Percentiles rank a stretch among this genome's conserved stretches.
phyloP scores from a whole-genome alignment of 106 monocot species.

The Dactylorhiza incarnata region DNA sequence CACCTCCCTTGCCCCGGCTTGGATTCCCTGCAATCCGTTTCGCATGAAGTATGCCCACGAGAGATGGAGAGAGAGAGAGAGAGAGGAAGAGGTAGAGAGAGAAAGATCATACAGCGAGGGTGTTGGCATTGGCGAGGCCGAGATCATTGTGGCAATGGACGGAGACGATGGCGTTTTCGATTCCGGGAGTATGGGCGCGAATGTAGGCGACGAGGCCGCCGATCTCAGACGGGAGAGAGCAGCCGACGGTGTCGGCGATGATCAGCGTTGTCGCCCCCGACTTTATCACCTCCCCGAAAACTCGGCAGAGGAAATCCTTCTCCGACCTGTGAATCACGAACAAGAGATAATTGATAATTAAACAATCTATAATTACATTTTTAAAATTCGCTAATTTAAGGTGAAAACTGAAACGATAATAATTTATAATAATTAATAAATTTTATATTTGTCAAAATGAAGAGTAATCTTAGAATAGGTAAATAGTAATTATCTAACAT shows the following conservation, averaged over 20 bases:
- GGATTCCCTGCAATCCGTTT: background rate
- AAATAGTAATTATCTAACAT: too few species aligned
- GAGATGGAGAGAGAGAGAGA: background rate
- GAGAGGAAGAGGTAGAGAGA: background rate
- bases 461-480: too few species aligned
- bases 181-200: background rate
- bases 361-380: too few species aligned
- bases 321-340: background rate
- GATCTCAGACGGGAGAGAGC: slow-evolving; percentile 8
- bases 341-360: too few species aligned
- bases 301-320: slow-evolving; percentile 1
- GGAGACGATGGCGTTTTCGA: slow-evolving; percentile 9
- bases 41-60: background rate
- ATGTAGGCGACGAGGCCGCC: background rate
- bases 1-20: slow-evolving; percentile 5
- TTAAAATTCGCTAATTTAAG: background rate
- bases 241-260: slow-evolving; percentile 9
- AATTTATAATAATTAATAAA: background rate
- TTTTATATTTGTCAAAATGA: too few species aligned
- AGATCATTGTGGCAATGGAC: slow-evolving; percentile 15
- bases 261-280: slow-evolving; percentile 1
- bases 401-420: background rate
- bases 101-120: slow-evolving; percentile 3
- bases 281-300: background rate
- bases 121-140: slow-evolving; percentile 11